Base-by-base conservation (phyloP, 345 rosid genomes). In the Gynandropsis gynandra region DNA sequence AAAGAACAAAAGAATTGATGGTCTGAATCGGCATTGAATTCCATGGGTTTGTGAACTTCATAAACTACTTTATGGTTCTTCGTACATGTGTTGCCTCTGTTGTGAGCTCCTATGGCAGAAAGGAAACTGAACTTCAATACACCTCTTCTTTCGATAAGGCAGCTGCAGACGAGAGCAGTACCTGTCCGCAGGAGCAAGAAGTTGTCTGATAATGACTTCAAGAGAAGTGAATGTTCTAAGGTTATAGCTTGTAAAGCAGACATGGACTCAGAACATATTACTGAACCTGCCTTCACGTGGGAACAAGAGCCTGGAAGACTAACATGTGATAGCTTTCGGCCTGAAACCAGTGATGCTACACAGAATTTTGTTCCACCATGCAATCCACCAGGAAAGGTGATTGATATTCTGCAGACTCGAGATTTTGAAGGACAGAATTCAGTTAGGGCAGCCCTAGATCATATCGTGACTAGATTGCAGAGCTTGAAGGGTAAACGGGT, bases 121-220 rank as follows among this genome's bases (percentile, higher is more conserved):
- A 81, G 79, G 63, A 85, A 68, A 57, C 68, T 92, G 63, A 82
- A 92, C 72, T 75, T 87, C 52, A 70, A 76, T 63, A 75, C 74
- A 17, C 96, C 96, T 1, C 82, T 92, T 59, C 68, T 87, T 41
- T 87, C 98, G 10, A 89, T 76, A 69, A 76, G 98, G 68, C 73
- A 93, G 56, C 59, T 63, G 54, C 71, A 74, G 5, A 45, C 70
- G 10, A 17, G 61, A 35, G 64, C 67, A 1, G 53, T 49, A 42
- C 65, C 86, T 66, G 43, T 74, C 1, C 71, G 61, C 19, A 47
- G 56, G 34, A 59, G 48, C 71, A 66, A 54, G 61, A 51, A 52
- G 37, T 65, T 65, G 38, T 19, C 17, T 20, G 36, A 16, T 54
- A 55, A 47, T 58, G 48, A 11, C 19, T 18, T 17, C 4, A 57